These are phyloP conservation scores for Phialophora expanda DNA, from an alignment of 2,329 filamentous ascomycete species.

Conservation along the genomic window DNA sequence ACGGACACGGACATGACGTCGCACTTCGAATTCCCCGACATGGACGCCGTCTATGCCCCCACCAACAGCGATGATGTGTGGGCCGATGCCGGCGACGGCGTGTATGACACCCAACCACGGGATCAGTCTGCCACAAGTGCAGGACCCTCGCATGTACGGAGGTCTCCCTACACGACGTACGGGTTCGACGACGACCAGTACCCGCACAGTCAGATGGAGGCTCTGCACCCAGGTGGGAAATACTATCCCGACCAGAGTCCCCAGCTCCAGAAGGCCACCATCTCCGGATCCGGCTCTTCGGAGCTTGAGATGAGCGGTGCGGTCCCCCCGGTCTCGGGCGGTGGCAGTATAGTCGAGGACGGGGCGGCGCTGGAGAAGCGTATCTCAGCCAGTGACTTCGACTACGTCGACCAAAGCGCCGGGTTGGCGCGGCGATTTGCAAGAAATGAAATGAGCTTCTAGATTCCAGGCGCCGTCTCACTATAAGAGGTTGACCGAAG, in stretches of 20 bases:
- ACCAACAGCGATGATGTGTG: slow-evolving; percentile 9
- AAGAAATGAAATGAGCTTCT: slow-evolving; percentile 2
- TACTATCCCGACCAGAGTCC: slow-evolving; percentile 49
- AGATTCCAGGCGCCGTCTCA: neutral
- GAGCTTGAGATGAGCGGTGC: slow-evolving; percentile 27
- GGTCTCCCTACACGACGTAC: slow-evolving; percentile 31
- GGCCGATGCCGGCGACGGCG: neutral
- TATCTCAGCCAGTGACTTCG: slow-evolving; percentile 29
- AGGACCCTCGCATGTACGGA: neutral
- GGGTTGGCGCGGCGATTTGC: slow-evolving; percentile 26
- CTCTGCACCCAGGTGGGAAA: slow-evolving; percentile 55
- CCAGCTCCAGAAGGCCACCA: slow-evolving; percentile 8
- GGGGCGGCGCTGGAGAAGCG: slow-evolving; percentile 16
- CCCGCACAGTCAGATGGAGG: slow-evolving; percentile 42
- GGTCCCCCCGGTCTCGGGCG: slow-evolving; percentile 5
- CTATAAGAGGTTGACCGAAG: neutral
- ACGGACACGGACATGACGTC: slow-evolving; percentile 16
- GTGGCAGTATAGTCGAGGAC: slow-evolving; percentile 8
- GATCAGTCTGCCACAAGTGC: neutral
- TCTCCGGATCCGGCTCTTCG: neutral
- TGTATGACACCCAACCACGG: neutral
- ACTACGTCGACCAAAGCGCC: slow-evolving; percentile 24
- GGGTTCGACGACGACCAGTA: slow-evolving; percentile 31
- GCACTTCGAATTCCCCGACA: slow-evolving; percentile 38
- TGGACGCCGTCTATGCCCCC: slow-evolving; percentile 38